Base-by-base conservation (phyloP, 2,329 filamentous ascomycete genomes). In the Fusarium sp. region DNA sequence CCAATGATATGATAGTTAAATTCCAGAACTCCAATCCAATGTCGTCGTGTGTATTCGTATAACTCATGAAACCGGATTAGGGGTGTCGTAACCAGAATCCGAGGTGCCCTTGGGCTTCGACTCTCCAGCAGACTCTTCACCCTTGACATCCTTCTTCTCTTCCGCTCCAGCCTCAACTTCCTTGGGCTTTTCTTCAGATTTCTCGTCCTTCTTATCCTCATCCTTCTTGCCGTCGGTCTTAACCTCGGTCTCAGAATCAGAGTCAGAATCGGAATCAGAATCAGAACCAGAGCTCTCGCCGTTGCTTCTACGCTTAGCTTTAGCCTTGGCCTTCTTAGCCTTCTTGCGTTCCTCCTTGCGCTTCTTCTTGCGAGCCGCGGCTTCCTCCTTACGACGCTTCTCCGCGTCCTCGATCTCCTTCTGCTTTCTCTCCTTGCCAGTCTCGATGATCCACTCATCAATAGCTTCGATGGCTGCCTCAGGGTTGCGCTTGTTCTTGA, bases 401-500 rank as follows among this genome's bases (percentile, higher is more conserved):
- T 84, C 80, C 4, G 78, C 78, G 37, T 82, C 81, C 61, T 80
- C 78, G 20, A 81, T 72, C 69, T 82, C 80, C 72, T 82, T 82
- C 53, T 83, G 79, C 71, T 82, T 81, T 78, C 83, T 85, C 70
- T 84, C 84, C 72, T 82, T 82, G 40, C 85, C 79, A 34, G 82
- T 84, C 59, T 83, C 81, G 27, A 79, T 75, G 1, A 88, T 80
- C 83, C 88, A 90, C 12, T 80, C 78, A 14, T 82, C 83, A 1
- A 82, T 79, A 4, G 78, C 80, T 10, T 79, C 81, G 6, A 89
- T 79, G 0, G 85, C 88, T 1, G 76, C 80, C 37, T 82, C 79
- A 0, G 87, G 84, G 58, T 82, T 78, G 12, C 83, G 82, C 80
- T 89, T 89, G 73, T 89, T 79, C 72, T 83, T 84, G 65, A 90